phyloP scores from a whole-genome alignment of 202 grass and related monocot species.

The Carex sylvatica region DNA sequence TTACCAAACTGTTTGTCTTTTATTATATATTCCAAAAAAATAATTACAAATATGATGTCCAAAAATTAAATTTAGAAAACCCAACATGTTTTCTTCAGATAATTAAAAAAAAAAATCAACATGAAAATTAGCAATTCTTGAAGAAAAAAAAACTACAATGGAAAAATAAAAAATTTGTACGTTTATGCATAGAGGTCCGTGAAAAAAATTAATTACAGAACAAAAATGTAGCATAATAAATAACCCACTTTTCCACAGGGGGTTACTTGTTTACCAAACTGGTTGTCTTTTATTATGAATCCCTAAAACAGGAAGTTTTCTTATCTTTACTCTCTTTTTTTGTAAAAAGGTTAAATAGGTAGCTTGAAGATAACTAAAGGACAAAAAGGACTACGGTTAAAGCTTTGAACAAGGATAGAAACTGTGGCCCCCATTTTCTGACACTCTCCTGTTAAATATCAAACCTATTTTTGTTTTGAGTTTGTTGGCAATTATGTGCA shows the following conservation, averaged over 20 bases:
- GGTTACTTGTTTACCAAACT: not conserved
- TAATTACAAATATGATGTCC: too few relatives aligned
- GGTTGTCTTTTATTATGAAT: slow-evolving; percentile 3
- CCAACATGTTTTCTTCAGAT: too few relatives aligned
- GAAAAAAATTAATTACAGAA: too few relatives aligned
- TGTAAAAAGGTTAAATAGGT: not conserved
- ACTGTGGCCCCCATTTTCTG: slow-evolving; percentile 16
- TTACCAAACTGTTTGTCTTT: too few relatives aligned
- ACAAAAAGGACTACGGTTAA: slow-evolving; percentile 25
- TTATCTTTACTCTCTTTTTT: not conserved
- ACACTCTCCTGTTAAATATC: not conserved
- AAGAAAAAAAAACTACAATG: too few relatives aligned
- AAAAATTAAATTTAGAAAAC: too few relatives aligned
- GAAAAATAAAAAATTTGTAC: too few relatives aligned
- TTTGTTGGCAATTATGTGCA: not conserved
- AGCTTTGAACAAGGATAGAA: not conserved
- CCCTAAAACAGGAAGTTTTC: slow-evolving; percentile 8
- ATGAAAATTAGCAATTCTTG: too few relatives aligned
- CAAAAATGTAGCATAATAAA: too few relatives aligned
- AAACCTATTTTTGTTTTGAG: not conserved
- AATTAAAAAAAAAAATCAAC: too few relatives aligned
- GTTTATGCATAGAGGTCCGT: too few relatives aligned
- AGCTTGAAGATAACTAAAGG: slow-evolving; percentile 16
- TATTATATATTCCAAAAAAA: too few relatives aligned
- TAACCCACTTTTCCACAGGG: not conserved